Evolutionary conservation across 805 yeast species (phyloP).

Genomic region (Candida bentonensis): DNA sequence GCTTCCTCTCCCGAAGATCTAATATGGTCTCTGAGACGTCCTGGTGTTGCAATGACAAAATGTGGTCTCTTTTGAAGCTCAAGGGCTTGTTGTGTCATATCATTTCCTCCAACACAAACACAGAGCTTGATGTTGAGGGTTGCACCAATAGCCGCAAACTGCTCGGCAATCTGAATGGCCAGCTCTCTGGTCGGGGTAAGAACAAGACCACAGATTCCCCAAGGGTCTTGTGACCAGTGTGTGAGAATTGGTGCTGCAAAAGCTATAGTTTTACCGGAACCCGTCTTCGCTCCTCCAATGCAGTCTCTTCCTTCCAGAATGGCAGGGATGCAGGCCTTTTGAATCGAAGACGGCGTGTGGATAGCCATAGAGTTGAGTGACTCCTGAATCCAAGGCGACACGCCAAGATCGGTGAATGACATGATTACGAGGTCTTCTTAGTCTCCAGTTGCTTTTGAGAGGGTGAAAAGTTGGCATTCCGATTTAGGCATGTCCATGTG

Average conservation of each 20-base stretch:
- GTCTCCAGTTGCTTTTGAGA: no score
- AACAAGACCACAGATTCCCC: constrained; percentile 79
- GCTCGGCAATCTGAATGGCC: constrained; percentile 95
- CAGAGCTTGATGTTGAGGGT: constrained; percentile 71
- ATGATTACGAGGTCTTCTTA: no score
- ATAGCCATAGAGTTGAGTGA: constrained; percentile 73
- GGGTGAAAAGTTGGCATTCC: no score
- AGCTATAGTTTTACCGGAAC: constrained; percentile 95
- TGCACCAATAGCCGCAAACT: constrained; percentile 85
- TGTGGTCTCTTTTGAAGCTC: constrained; percentile 77
- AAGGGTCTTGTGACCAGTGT: constrained; percentile 90
- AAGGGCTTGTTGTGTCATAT: constrained; percentile 77
- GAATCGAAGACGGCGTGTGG: constrained; percentile 73
- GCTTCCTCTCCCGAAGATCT: constrained; percentile 82
- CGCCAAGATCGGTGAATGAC: constrained; percentile 50
- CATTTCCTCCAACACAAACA: constrained; percentile 90
- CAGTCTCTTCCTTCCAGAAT: constrained; percentile 76
- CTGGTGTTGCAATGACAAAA: constrained; percentile 94
- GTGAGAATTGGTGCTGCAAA: constrained; percentile 96
- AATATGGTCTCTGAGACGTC: constrained; percentile 87
- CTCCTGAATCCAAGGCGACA: constrained; percentile 77
- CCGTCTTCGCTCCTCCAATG: constrained; percentile 97
- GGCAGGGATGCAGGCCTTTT: constrained; percentile 75
- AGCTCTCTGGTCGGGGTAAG: constrained; percentile 83
- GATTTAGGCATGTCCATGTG: no score